Base-by-base conservation (phyloP, 164 flowering plant species). In the Aristolochia fimbriata region DNA sequence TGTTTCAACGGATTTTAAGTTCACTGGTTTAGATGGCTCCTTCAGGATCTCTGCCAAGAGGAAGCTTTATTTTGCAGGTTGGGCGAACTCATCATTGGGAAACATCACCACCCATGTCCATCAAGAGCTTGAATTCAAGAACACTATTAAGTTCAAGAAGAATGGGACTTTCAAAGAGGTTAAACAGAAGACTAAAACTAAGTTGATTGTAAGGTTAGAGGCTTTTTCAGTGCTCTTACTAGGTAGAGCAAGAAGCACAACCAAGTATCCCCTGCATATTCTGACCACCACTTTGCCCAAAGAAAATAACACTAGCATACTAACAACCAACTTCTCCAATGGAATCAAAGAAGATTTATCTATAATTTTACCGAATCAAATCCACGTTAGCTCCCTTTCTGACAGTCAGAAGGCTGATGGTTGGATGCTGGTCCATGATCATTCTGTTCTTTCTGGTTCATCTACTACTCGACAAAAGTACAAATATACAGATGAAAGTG, bases 371-470 rank as follows among this genome's bases (percentile, higher is more conserved):
- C 13, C 48, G 3, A 21, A 15, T 15, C 77, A 72, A 16, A 47
- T 55, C 1, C 24, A 21, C 13, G 41, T 43, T 12, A 72, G 65
- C 51, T 17, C 33, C 3, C 19, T 78, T 31, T 7, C 51, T 0
- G 85, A 88, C 68, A 71, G 17, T 12, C 96, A 91, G 75, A 67
- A 59, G 11, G 77, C 79, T 0, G 58, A 51, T 0, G 94, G 96
- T 15, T 83, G 88, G 88, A 85, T 88, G 88, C 48, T 68, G 65
- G 85, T 86, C n/a, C 70, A 72, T 67, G 94, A 75, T 71, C 84
- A 83, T 37, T 67, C 75, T 17, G 96, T 91, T 54, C 67, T 83
- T 9, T 64, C 80, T 15, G 95, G 97, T 16, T 54, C 57, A 8
- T 82, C 83, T 16, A 58, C n/a, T 22, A 85, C 84, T 15, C n/a